Evolutionary conservation across 352 stramenopile species (phyloP).

Genomic region (Elongisporangium prolatum): DNA sequence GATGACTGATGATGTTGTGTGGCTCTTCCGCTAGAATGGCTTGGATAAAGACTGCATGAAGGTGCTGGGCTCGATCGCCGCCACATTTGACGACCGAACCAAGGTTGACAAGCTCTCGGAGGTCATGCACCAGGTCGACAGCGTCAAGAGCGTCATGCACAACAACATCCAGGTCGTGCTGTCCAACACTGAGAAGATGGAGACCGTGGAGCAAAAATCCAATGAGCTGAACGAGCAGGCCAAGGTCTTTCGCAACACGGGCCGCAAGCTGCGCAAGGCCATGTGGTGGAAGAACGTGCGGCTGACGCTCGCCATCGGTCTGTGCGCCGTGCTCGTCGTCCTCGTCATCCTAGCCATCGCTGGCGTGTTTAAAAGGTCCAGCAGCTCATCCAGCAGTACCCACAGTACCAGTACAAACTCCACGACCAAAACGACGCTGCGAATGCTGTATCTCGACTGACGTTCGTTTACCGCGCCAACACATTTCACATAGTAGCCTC

Average conservation of each 20-base stretch:
- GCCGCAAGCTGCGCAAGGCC: constrained; percentile 65
- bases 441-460: constrained; percentile 6
- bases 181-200: constrained; percentile 87
- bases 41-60: constrained; percentile 79
- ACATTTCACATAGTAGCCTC: neutral
- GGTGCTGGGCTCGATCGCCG: constrained; percentile 46
- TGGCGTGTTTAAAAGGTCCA: constrained; percentile 73
- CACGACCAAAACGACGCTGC: constrained; percentile 11
- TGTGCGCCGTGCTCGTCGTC: constrained; percentile 65
- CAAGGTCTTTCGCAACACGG: constrained; percentile 83
- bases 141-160: constrained; percentile 82
- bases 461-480: too few species aligned
- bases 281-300: constrained; percentile 89
- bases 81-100: constrained; percentile 79
- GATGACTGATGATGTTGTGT: neutral
- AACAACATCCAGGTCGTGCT: constrained; percentile 86
- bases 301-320: constrained; percentile 57
- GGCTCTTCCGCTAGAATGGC: constrained; percentile 33
- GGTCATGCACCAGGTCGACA: constrained; percentile 78
- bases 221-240: constrained; percentile 85
- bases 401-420: neutral
- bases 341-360: constrained; percentile 70
- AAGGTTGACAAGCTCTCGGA: constrained; percentile 87
- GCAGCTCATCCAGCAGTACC: constrained; percentile 8
- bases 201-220: constrained; percentile 83